Evolutionary conservation across 306 rosid genomes (phyloP).

Genomic region (Acacia acuminata): DNA sequence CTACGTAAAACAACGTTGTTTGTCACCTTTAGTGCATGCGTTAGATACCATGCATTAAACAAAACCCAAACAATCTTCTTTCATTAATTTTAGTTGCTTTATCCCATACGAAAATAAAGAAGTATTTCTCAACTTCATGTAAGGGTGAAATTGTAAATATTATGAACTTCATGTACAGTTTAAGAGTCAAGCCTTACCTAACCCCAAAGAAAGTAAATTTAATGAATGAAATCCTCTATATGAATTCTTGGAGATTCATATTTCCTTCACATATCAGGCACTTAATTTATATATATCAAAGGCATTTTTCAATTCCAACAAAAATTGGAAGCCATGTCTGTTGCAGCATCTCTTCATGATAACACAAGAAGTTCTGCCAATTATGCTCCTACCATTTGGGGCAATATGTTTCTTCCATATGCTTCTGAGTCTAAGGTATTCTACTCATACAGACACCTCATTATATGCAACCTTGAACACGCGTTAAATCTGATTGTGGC

Average conservation of each 20-base stretch:
- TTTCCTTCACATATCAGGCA: neutral
- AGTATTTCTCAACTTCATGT: too few species aligned
- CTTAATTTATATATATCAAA: neutral
- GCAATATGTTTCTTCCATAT: neutral
- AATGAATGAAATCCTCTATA: neutral
- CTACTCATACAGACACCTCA: neutral
- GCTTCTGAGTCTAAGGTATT: neutral
- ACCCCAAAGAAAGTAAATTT: too few species aligned
- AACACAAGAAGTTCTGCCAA: neutral
- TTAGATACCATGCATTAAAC: too few species aligned
- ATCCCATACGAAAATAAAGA: too few species aligned
- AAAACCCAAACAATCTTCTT: too few species aligned
- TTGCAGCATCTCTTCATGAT: neutral
- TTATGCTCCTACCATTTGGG: neutral
- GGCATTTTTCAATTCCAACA: neutral
- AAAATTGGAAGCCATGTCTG: neutral
- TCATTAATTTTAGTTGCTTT: too few species aligned
- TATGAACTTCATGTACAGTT: too few species aligned
- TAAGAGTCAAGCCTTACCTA: too few species aligned
- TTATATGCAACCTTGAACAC: neutral
- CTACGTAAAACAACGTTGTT: too few species aligned
- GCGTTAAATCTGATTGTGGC: neutral
- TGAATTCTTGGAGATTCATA: too few species aligned
- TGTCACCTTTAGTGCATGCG: too few species aligned
- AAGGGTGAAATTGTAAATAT: too few species aligned